phyloP scores from a whole-genome alignment of 139 green algal genomes.

The Nannochloris sp. region DNA sequence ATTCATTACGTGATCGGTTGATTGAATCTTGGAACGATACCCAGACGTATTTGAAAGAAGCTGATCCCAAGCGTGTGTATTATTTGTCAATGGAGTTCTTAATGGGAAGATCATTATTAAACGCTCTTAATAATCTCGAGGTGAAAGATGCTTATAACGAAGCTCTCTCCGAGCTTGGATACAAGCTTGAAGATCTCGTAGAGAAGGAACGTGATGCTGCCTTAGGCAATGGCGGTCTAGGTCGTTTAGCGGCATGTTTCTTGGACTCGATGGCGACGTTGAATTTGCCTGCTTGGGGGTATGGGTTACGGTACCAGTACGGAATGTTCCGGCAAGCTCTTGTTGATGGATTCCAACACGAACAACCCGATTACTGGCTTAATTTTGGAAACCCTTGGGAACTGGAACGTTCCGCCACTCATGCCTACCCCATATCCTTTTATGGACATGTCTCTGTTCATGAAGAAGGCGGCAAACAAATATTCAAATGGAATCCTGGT shows the following conservation, averaged over 20 bases:
- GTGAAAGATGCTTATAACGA: slow-evolving; percentile 74
- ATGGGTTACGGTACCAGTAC: slow-evolving; percentile 98
- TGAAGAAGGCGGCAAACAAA: slow-evolving; percentile 63
- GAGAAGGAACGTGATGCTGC: slow-evolving; percentile 52
- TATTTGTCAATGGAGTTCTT: slow-evolving; percentile 96
- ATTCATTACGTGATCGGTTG: slow-evolving; percentile 84
- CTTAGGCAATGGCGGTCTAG: slow-evolving; percentile 96
- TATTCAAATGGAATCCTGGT: slow-evolving; percentile 92
- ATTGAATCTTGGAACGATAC: slow-evolving; percentile 99
- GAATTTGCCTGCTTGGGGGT: slow-evolving; percentile 96
- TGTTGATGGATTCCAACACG: slow-evolving; percentile 85
- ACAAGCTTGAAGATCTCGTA: slow-evolving; percentile 67
- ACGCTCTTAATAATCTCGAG: slow-evolving; percentile 90
- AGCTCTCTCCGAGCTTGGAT: slow-evolving; percentile 77
- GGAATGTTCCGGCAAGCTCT: slow-evolving; percentile 96
- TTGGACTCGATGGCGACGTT: slow-evolving; percentile 97
- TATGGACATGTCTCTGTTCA: slow-evolving; percentile 83
- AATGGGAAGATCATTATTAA: slow-evolving; percentile 92
- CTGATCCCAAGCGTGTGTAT: slow-evolving; percentile 83
- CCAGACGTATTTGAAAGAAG: slow-evolving; percentile 80
- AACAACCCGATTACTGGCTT: slow-evolving; percentile 97
- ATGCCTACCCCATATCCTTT: slow-evolving; percentile 83
- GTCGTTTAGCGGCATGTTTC: slow-evolving; percentile 96
- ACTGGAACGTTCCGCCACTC: slow-evolving; percentile 73
- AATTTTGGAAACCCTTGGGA: slow-evolving; percentile 96